Conservation (phyloP, 164 flowering plant genomes). For the Euptelea pleiosperma region DNA sequence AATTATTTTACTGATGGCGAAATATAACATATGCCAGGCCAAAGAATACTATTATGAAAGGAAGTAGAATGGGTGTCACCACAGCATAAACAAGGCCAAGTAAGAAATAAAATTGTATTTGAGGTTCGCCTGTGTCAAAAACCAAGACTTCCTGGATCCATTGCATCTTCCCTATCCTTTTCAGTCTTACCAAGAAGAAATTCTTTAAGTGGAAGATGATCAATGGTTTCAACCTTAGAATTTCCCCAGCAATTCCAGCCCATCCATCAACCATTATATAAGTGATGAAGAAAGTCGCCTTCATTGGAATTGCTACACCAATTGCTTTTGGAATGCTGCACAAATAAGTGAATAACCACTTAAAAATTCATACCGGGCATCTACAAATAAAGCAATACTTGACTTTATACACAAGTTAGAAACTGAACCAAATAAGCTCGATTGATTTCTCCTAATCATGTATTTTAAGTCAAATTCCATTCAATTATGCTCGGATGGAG, state of each 20-base stretch:
- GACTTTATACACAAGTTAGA: too few relatives aligned
- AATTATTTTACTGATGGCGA: conserved; percentile 75
- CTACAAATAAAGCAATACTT: conserved; percentile 2
- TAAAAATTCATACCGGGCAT: background rate
- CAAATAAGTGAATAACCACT: background rate
- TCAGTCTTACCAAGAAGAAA: conserved; percentile 84
- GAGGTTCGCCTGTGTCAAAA: conserved; percentile 85
- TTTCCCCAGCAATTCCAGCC: conserved; percentile 92
- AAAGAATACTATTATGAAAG: conserved; percentile 79
- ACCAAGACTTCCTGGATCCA: conserved; percentile 86
- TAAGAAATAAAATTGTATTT: conserved; percentile 73
- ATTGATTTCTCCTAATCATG: too few relatives aligned
- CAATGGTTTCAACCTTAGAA: conserved; percentile 71
- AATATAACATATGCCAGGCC: conserved; percentile 66
- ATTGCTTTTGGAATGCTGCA: conserved; percentile 74
- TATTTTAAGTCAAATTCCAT: too few relatives aligned
- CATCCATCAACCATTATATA: conserved; percentile 97
- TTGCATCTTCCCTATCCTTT: conserved; percentile 83
- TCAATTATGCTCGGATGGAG: too few relatives aligned
- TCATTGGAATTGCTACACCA: conserved; percentile 86
- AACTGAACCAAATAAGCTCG: too few relatives aligned
- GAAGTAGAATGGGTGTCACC: conserved; percentile 72
- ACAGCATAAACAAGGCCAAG: conserved; percentile 82
- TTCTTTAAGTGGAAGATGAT: conserved; percentile 73
- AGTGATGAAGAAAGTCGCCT: conserved; percentile 92